Evolutionary conservation across 1,139 yeast species (phyloP).

Genomic region (Hyphopichia burtonii): DNA sequence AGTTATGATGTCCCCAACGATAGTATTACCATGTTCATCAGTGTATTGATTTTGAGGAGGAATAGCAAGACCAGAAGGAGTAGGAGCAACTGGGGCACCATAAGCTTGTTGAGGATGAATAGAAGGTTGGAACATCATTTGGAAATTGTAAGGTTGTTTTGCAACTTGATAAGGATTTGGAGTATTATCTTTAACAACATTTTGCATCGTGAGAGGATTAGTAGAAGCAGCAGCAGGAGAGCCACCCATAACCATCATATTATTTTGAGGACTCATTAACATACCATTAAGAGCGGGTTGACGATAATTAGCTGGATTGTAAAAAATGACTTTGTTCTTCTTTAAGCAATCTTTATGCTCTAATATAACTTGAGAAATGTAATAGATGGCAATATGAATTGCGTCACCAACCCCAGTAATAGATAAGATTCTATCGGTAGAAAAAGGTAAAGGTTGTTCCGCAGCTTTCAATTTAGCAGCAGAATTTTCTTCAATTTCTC

Average conservation of each 20-base stretch:
- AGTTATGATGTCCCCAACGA: conserved; percentile 46
- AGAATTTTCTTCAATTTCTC: conserved; percentile 81
- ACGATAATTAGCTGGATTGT: conserved; percentile 60
- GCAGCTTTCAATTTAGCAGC: conserved; percentile 81
- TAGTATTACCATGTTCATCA: conserved; percentile 47
- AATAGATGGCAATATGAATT: conserved; percentile 78
- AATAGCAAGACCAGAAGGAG: conserved; percentile 14
- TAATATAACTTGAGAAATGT: conserved; percentile 64
- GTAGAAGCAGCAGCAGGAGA: conserved; percentile 4
- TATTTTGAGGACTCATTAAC: conserved; percentile 16
- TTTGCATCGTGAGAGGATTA: conserved; percentile 16
- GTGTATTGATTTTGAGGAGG: conserved; percentile 39
- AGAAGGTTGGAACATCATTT: conserved; percentile 45
- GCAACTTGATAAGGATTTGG: conserved; percentile 8
- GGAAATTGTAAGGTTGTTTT: conserved; percentile 39
- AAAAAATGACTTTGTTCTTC: conserved; percentile 53
- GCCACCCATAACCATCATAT: conserved; percentile 18
- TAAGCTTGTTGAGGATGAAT: conserved; percentile 37
- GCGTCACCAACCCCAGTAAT: conserved; percentile 86
- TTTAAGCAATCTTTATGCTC: conserved; percentile 57
- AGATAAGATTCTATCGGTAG: conserved; percentile 75
- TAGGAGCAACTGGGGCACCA: conserved; percentile 15
- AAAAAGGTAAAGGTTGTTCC: conserved; percentile 69
- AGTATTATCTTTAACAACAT: conserved; percentile 12
- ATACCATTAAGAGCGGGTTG: conserved; percentile 19